Percentiles rank a stretch among this genome's conserved stretches.
Evolutionary conservation across 768 basidiomycete species (phyloP).

Genomic region (Tubosaeta brunneosetosa): DNA sequence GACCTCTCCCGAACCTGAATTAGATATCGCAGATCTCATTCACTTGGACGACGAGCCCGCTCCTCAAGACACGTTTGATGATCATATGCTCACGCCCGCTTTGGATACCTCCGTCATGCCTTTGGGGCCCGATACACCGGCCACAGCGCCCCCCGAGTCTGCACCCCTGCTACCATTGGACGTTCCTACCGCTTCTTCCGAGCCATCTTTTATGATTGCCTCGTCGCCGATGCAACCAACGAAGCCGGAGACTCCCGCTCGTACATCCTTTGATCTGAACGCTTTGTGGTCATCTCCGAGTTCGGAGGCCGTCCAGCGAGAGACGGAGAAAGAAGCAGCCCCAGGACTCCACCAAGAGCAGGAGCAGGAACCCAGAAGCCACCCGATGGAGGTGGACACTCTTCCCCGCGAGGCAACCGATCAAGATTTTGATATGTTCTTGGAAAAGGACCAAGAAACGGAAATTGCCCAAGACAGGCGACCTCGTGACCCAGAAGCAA

Average conservation of each 20-base stretch:
- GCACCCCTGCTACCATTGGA: constrained; percentile 10
- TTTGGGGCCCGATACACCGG: constrained; percentile 4
- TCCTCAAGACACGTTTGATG: constrained; percentile 31
- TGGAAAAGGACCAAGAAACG: constrained; percentile 53
- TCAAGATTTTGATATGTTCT: constrained; percentile 83
- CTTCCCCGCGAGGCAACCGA: constrained; percentile 51
- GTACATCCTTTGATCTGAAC: constrained; percentile 65
- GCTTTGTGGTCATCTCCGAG: constrained; percentile 63
- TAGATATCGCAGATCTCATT: constrained; percentile 71
- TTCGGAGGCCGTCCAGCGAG: constrained; percentile 22
- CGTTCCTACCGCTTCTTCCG: constrained; percentile 45
- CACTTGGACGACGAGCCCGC: constrained; percentile 65
- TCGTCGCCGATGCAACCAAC: constrained; percentile 21
- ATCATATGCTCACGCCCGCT: constrained; percentile 15
- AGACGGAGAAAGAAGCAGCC: constrained; percentile 21
- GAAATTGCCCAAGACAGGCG: constrained; percentile 21
- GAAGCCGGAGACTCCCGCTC: constrained; percentile 42
- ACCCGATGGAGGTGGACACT: constrained; percentile 41
- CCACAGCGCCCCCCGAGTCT: background rate
- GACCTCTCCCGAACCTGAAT: constrained; percentile 49
- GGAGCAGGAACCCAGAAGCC: constrained; percentile 37
- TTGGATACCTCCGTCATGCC: constrained; percentile 11
- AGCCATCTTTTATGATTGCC: constrained; percentile 21
- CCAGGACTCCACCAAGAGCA: constrained; percentile 18
- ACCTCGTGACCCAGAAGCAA: constrained; percentile 41